These are phyloP conservation scores for Paratinospora sagittata DNA, from an alignment of 164 flowering plant genomes.

Conservation along the genomic window DNA sequence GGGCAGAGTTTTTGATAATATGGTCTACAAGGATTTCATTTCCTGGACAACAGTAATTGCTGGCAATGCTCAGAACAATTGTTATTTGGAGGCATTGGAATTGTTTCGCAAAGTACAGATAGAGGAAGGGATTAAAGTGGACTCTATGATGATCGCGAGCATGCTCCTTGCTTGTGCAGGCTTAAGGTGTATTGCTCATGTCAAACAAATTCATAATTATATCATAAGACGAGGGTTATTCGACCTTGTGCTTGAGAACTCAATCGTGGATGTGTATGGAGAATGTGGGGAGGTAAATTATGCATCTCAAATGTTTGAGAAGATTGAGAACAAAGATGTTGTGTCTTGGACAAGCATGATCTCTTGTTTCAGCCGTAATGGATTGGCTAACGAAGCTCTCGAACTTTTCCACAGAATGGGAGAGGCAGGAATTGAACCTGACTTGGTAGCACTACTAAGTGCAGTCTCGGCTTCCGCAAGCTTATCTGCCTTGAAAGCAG, in stretches of 20 bases:
- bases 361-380: constrained; percentile 43
- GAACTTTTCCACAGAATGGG: constrained; percentile 38
- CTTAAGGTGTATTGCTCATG: constrained; percentile 30
- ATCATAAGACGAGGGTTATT: constrained; percentile 39
- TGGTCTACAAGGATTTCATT: constrained; percentile 50
- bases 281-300: constrained; percentile 44
- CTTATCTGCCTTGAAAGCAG: constrained; percentile 60
- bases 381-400: constrained; percentile 63
- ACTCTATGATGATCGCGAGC: constrained; percentile 65
- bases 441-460: constrained; percentile 46
- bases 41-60: constrained; percentile 73
- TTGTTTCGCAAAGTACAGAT: constrained; percentile 40
- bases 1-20: constrained; percentile 38
- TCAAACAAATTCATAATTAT: constrained; percentile 59
- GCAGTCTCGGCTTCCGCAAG: constrained; percentile 56
- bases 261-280: constrained; percentile 59
- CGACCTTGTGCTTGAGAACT: constrained; percentile 52
- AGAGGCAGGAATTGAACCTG: constrained; percentile 42
- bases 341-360: constrained; percentile 88
- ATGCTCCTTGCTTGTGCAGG: constrained; percentile 54
- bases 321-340: constrained; percentile 47
- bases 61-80: constrained; percentile 56
- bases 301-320: constrained; percentile 45
- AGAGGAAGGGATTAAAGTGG: constrained; percentile 37
- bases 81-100: constrained; percentile 35